Percentiles rank a stretch among this genome's conserved stretches.
Evolutionary conservation across 2,329 filamentous ascomycete species (phyloP).

Genomic region (Triangularia verruculosa): DNA sequence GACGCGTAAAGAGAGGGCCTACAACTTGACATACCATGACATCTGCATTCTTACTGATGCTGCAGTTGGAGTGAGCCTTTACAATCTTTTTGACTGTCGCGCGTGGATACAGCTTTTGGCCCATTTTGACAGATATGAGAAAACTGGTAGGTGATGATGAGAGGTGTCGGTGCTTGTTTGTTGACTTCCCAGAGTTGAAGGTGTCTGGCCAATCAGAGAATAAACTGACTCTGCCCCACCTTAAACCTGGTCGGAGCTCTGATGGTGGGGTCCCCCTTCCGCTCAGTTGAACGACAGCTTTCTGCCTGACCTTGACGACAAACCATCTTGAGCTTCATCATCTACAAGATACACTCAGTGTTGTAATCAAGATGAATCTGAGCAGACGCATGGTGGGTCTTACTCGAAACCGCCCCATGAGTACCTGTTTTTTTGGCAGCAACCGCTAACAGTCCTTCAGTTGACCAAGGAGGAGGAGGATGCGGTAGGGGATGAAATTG

Average conservation of each 20-base stretch:
- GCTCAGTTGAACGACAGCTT: neutral
- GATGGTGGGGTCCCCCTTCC: neutral
- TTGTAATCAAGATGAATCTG: conserved; percentile 12
- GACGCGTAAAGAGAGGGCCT: neutral
- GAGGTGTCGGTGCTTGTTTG: conserved; percentile 4
- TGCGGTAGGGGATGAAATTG: conserved; percentile 73
- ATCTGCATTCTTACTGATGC: conserved; percentile 80
- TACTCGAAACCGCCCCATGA: neutral
- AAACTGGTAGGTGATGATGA: neutral
- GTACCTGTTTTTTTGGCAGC: neutral
- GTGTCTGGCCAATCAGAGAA: conserved; percentile 18
- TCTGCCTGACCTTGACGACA: conserved; percentile 1
- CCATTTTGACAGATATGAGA: conserved; percentile 39
- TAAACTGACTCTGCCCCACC: conserved; percentile 13
- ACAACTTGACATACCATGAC: conserved; percentile 59
- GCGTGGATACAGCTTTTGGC: conserved; percentile 77
- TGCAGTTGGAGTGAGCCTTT: conserved; percentile 81
- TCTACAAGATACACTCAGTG: neutral
- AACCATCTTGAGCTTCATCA: neutral
- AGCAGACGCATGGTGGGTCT: conserved; percentile 18
- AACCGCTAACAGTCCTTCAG: conserved; percentile 44
- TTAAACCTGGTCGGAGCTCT: conserved; percentile 33
- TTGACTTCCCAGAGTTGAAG: conserved; percentile 11
- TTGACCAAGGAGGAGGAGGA: conserved; percentile 92
- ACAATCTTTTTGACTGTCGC: conserved; percentile 84